Percentiles rank a stretch among this genome's conserved stretches.
These are phyloP conservation scores for Zymoseptoria passerinii DNA, from an alignment of 2,329 filamentous ascomycete genomes.

Conservation along the genomic window DNA sequence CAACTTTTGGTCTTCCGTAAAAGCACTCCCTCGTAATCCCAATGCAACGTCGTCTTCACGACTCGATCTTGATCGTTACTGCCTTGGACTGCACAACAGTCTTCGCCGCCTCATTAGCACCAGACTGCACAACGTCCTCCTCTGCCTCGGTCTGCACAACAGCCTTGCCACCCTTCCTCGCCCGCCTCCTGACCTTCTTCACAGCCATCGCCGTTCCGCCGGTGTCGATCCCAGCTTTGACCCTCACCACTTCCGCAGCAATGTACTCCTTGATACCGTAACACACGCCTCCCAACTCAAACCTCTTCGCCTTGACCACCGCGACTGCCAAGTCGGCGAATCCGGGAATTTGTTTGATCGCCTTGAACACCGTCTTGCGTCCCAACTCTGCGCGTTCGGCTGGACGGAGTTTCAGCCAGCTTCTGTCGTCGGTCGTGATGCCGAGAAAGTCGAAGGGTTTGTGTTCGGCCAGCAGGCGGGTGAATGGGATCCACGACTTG, in stretches of 20 bases:
- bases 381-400: background rate
- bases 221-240: background rate
- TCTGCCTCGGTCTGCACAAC: too few species aligned
- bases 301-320: background rate
- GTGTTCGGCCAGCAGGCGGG: background rate
- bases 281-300: background rate
- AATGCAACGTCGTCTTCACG: too few species aligned
- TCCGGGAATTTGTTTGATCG: conserved; percentile 1
- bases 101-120: too few species aligned
- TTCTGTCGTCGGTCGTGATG: background rate
- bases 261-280: background rate
- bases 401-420: background rate
- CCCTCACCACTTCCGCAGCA: background rate
- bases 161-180: background rate
- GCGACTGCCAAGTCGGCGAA: background rate
- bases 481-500: background rate
- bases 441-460: background rate
- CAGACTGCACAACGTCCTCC: too few species aligned
- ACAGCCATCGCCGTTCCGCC: background rate
- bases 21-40: too few species aligned
- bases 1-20: too few species aligned
- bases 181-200: background rate
- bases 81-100: too few species aligned
- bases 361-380: background rate
- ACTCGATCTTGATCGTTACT: too few species aligned